Base-by-base conservation (phyloP, 352 stramenopile species). In the Phytopythium delawarense region DNA sequence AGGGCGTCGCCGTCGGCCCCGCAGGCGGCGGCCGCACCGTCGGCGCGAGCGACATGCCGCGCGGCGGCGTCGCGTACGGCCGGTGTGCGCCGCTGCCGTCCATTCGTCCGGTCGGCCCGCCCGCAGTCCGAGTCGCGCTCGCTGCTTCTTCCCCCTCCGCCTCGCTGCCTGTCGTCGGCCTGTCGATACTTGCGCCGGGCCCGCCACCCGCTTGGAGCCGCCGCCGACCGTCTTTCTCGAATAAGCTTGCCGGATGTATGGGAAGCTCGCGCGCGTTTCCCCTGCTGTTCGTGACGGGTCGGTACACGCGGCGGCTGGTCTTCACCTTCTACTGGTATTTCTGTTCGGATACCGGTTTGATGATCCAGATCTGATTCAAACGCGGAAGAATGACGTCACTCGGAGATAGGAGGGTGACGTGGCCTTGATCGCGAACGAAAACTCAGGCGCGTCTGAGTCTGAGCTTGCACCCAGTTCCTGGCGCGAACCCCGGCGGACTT, bases 21-120 rank as follows among this genome's bases (percentile, higher is more conserved):
- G 40, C 21, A 20, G 32, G 7, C 42, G 63, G 34, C 23, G 40
- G 37, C 8, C 25, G 48, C 7, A 34, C 34, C 23, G 56, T n/a
- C 21, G 50, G 42, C 35, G 62, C 34, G 34, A 61, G 64, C 49
- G 74, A 77, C 56, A 74, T 70, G 59, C 66, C 67, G 48, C 69
- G 72, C 54, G 54, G 37, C 37, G 54, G 54, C 35, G 54, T 34
- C 37, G 23, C 1, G 35, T 32, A 25, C 54, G 54, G 20, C 35
- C 34, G 54, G 18, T 34, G 54, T 37, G 12, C 54, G 21, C 21
- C 37, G 13, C 35, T 59, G 54, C 51, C 72, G 59, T 75, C 64
- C 72, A 79, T 79, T 37, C 35, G 34, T 44, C 16, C 54, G 21
- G 21, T 48, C 35, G 30, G 34, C 21, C 9, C 21, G 32, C 23